Percentiles rank a stretch among this genome's conserved stretches.
Conservation (phyloP, 2,329 filamentous ascomycete genomes). For the Botrytis hyacinthi region DNA sequence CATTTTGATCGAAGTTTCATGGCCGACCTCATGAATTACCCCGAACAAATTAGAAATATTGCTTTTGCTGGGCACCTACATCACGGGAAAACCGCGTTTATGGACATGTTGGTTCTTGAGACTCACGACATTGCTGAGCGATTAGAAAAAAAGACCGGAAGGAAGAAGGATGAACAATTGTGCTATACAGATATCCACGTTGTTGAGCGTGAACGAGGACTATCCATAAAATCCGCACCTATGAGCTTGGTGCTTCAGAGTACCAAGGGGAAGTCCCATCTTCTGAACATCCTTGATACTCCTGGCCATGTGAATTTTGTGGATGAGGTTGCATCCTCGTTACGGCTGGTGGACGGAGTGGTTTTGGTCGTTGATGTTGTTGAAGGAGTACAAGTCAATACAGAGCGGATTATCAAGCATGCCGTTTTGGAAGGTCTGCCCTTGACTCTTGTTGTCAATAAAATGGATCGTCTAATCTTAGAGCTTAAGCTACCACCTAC, state of each 20-base stretch:
- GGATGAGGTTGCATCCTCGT: slow-evolving; percentile 87
- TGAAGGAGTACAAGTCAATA: slow-evolving; percentile 98
- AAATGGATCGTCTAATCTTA: slow-evolving; percentile 91
- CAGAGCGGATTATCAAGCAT: slow-evolving; percentile 95
- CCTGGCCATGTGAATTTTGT: slow-evolving; percentile 98
- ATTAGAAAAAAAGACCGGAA: slow-evolving; percentile 77
- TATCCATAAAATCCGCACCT: slow-evolving; percentile 89
- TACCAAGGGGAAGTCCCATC: slow-evolving; percentile 89
- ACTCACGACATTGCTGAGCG: slow-evolving; percentile 84
- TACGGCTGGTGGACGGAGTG: slow-evolving; percentile 86
- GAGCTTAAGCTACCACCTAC: slow-evolving; percentile 91
- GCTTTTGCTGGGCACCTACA: slow-evolving; percentile 91
- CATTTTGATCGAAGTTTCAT: slow-evolving; percentile 88
- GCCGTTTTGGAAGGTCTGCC: slow-evolving; percentile 87
- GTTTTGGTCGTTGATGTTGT: slow-evolving; percentile 94
- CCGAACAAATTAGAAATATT: slow-evolving; percentile 89
- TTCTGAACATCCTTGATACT: slow-evolving; percentile 93
- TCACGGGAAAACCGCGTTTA: slow-evolving; percentile 95
- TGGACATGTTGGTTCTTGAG: slow-evolving; percentile 97
- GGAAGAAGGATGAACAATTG: slow-evolving; percentile 81
- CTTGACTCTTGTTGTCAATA: slow-evolving; percentile 89
- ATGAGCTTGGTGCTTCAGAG: slow-evolving; percentile 91
- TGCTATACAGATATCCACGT: slow-evolving; percentile 92
- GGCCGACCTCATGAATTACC: slow-evolving; percentile 94
- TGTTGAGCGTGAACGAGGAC: slow-evolving; percentile 80